Evolutionary conservation across 2,329 filamentous ascomycete species (phyloP).

Genomic region (Pestalotiopsis sp.): DNA sequence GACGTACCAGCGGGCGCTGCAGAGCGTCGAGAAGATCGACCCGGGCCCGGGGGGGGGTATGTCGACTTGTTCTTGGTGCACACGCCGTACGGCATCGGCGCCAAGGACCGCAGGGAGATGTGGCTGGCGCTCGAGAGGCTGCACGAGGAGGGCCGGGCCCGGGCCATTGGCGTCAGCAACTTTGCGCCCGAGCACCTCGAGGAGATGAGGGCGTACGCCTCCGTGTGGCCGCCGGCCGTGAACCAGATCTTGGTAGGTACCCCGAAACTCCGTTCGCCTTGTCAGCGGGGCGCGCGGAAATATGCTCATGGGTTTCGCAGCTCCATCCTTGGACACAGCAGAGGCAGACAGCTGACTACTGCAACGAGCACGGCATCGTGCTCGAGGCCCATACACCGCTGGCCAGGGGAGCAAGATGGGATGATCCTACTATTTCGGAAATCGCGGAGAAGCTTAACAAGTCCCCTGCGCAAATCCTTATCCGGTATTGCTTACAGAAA

Average conservation of each 20-base stretch:
- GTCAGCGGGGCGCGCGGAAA: not conserved
- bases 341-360: conserved; percentile 44
- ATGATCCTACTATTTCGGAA: conserved; percentile 56
- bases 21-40: conserved; percentile 57
- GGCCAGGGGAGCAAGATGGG: conserved; percentile 61
- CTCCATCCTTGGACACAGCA: conserved; percentile 71
- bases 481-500: conserved; percentile 71
- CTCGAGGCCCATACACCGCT: conserved; percentile 55
- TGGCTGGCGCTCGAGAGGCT: conserved; percentile 68
- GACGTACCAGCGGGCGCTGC: conserved; percentile 56
- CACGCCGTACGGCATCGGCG: conserved; percentile 53
- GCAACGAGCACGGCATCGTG: conserved; percentile 59
- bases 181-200: conserved; percentile 68
- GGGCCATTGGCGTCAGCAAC: conserved; percentile 65
- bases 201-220: conserved; percentile 66
- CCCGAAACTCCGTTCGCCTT: too few relatives aligned
- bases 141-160: conserved; percentile 57
- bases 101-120: conserved; percentile 54
- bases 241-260: conserved; percentile 67
- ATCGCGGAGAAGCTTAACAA: conserved; percentile 61
- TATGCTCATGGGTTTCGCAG: conserved; percentile 34
- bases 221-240: conserved; percentile 58
- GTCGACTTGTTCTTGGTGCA: conserved; percentile 53
- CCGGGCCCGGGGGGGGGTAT: not conserved
- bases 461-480: conserved; percentile 63